phyloP scores from a whole-genome alignment of 768 basidiomycete species.

The Leucogyrophana mollusca region DNA sequence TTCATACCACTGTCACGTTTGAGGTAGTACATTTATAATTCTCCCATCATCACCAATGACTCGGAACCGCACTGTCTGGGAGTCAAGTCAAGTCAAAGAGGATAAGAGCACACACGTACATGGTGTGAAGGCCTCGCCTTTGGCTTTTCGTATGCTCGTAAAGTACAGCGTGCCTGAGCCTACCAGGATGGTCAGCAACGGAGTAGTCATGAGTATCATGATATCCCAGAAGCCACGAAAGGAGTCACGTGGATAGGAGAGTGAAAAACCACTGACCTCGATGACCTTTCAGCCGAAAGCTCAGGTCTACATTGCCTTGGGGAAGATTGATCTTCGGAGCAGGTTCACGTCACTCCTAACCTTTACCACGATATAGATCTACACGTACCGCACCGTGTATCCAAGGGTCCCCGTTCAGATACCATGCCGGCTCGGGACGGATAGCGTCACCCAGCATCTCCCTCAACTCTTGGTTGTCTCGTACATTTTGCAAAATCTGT shows the following conservation, averaged over 20 bases:
- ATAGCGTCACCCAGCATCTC: constrained; percentile 62
- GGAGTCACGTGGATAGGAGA: not conserved
- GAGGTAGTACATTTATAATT: constrained; percentile 38
- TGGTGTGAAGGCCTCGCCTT: constrained; percentile 67
- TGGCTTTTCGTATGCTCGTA: constrained; percentile 76
- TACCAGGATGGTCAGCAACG: constrained; percentile 19
- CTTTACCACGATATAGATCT: not conserved
- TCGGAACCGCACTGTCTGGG: constrained; percentile 56
- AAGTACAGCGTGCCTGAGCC: constrained; percentile 80
- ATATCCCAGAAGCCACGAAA: no score
- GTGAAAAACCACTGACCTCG: constrained; percentile 43
- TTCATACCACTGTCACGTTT: no score
- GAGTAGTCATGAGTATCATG: no score
- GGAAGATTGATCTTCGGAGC: constrained; percentile 61
- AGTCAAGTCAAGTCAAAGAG: not conserved
- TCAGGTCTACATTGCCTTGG: constrained; percentile 76
- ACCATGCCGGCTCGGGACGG: constrained; percentile 38
- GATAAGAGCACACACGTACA: constrained; percentile 34
- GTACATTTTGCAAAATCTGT: constrained; percentile 60
- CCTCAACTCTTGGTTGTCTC: constrained; percentile 47
- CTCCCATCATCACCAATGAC: constrained; percentile 64
- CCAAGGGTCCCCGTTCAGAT: constrained; percentile 73
- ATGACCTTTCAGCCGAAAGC: constrained; percentile 72
- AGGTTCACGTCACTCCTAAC: constrained; percentile 1
- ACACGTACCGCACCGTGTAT: constrained; percentile 65